A percentile compares a stretch with the other conserved stretches of the same genome.
These are phyloP conservation scores for Eutrema heterophyllum DNA, from an alignment of 345 rosid genomes.

Conservation along the genomic window DNA sequence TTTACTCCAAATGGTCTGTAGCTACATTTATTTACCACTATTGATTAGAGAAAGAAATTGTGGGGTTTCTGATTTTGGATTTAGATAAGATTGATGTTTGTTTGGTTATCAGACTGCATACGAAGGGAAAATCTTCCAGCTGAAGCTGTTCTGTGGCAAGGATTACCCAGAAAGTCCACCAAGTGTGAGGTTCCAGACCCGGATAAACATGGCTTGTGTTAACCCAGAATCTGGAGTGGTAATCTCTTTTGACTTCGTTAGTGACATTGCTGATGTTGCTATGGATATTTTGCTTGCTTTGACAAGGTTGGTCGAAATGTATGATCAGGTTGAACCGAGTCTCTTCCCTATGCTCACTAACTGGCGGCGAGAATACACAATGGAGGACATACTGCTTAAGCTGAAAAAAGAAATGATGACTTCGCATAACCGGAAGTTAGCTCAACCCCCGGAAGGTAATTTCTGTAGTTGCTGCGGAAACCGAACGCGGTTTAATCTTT, in stretches of 20 bases:
- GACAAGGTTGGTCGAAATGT: neutral
- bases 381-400: constrained; percentile 67
- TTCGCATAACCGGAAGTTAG: constrained; percentile 63
- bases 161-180: constrained; percentile 97
- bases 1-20: neutral
- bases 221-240: constrained; percentile 98
- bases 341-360: constrained; percentile 67
- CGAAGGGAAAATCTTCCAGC: constrained; percentile 91
- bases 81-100: neutral
- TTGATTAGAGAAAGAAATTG: neutral
- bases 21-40: neutral
- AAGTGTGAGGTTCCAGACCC: constrained; percentile 82
- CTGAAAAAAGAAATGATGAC: constrained; percentile 80
- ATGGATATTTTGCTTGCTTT: neutral
- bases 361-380: constrained; percentile 69
- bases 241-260: neutral
- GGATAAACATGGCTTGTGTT: constrained; percentile 86
- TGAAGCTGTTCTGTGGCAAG: constrained; percentile 93
- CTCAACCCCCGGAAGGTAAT: constrained; percentile 68
- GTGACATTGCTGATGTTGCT: neutral
- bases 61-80: neutral
- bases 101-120: constrained; percentile 60
- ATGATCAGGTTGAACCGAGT: constrained; percentile 60
- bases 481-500: neutral
- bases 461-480: neutral